Percentiles rank a stretch among this genome's conserved stretches.
Evolutionary conservation across 2,329 filamentous ascomycete species (phyloP).

Genomic region (Phyllosticta citriasiana): DNA sequence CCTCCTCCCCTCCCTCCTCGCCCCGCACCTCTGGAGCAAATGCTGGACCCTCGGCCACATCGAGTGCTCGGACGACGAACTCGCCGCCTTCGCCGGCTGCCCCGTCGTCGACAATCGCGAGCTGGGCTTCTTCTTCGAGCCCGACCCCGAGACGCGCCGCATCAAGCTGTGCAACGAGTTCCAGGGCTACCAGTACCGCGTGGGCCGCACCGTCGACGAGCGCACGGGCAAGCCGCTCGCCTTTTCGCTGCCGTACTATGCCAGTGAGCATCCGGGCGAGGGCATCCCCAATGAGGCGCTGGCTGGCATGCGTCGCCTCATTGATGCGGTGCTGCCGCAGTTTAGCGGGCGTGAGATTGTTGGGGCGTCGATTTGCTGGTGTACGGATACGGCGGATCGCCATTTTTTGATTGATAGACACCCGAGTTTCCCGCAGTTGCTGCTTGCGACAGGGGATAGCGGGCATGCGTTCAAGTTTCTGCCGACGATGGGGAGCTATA

Average conservation of each 20-base stretch:
- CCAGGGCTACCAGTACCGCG: constrained; percentile 7
- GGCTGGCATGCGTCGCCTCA: constrained; percentile 23
- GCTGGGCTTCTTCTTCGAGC: constrained; percentile 13
- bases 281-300: constrained; percentile 20
- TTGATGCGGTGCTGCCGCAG: constrained; percentile 36
- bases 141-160: constrained; percentile 3
- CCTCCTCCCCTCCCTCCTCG: constrained; percentile 12
- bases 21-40: constrained; percentile 15
- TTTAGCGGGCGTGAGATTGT: constrained; percentile 22
- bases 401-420: constrained; percentile 16
- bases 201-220: not conserved
- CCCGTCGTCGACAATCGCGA: constrained; percentile 19
- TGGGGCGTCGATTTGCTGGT: constrained; percentile 12
- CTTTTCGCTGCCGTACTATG: constrained; percentile 8
- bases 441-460: constrained; percentile 22
- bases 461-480: constrained; percentile 26
- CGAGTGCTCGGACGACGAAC: constrained; percentile 19
- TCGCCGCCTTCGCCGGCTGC: constrained; percentile 16
- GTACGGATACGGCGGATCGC: constrained; percentile 18
- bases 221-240: not conserved
- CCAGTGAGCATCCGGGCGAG: constrained; percentile 8
- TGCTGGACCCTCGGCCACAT: constrained; percentile 20
- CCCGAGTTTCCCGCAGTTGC: constrained; percentile 14
- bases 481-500: constrained; percentile 20
- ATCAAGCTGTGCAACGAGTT: constrained; percentile 10